Conservation (phyloP, 2,329 filamentous ascomycete genomes). For the Pseudogymnoascus sp. region DNA sequence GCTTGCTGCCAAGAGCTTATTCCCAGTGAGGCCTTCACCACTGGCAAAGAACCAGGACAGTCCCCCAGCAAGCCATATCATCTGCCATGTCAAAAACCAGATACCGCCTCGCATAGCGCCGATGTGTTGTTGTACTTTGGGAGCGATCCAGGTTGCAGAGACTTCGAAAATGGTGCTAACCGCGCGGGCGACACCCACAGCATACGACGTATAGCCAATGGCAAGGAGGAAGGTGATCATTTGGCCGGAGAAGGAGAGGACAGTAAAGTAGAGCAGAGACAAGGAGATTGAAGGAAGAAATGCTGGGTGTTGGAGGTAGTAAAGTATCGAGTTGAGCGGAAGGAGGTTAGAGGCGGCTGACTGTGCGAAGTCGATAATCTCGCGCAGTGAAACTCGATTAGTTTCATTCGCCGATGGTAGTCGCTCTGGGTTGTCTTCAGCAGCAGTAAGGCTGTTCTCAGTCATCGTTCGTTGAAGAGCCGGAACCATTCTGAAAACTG, state of each 20-base stretch:
- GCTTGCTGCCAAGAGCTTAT: too few relatives aligned
- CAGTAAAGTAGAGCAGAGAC: slow-evolving; percentile 56
- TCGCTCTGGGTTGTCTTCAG: too few relatives aligned
- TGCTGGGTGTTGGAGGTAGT: slow-evolving; percentile 47
- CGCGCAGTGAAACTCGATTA: background rate
- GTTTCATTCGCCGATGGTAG: background rate
- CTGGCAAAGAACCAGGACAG: slow-evolving; percentile 34
- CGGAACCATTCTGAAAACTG: background rate
- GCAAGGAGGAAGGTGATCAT: slow-evolving; percentile 59
- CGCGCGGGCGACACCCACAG: slow-evolving; percentile 48
- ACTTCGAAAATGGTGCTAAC: slow-evolving; percentile 50
- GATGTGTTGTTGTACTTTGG: slow-evolving; percentile 47
- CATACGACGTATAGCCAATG: slow-evolving; percentile 42
- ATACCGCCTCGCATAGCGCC: slow-evolving; percentile 57
- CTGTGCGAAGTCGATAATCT: slow-evolving; percentile 6
- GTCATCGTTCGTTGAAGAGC: too few relatives aligned
- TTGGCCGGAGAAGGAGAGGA: slow-evolving; percentile 52
- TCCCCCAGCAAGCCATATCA: slow-evolving; percentile 44
- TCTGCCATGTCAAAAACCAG: slow-evolving; percentile 65
- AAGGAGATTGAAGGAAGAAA: slow-evolving; percentile 55
- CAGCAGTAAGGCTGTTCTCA: too few relatives aligned
- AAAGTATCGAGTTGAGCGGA: slow-evolving; percentile 23
- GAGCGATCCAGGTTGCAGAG: slow-evolving; percentile 53
- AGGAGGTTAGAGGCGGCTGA: slow-evolving; percentile 24
- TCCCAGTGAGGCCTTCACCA: too few relatives aligned